Evolutionary conservation across 1,139 yeast species (phyloP).

Genomic region (Suhomyces yuchorum): DNA sequence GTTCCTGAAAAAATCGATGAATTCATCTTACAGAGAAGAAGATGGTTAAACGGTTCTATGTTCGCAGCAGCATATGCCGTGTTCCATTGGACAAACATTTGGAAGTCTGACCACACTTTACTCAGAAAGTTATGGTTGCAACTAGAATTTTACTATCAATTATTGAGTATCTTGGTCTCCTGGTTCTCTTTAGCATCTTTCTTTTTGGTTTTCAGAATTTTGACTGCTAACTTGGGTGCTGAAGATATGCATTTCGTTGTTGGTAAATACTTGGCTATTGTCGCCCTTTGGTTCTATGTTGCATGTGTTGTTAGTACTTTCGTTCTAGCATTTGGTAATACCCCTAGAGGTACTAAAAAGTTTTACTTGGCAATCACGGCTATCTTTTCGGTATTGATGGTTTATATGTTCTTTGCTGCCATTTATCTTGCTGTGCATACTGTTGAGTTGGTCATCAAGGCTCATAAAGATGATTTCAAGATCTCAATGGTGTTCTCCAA

Average conservation of each 20-base stretch:
- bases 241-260: constrained; percentile 37
- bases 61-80: constrained; percentile 80
- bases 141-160: constrained; percentile 70
- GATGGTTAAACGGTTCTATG: constrained; percentile 86
- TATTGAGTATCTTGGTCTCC: constrained; percentile 64
- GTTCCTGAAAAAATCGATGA: constrained; percentile 77
- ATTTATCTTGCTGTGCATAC: constrained; percentile 80
- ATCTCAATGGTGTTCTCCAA: constrained; percentile 57
- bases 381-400: constrained; percentile 31
- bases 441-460: constrained; percentile 41
- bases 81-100: constrained; percentile 68
- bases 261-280: constrained; percentile 27
- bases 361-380: constrained; percentile 26
- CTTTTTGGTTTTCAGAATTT: constrained; percentile 69
- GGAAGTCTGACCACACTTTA: constrained; percentile 69
- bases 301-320: constrained; percentile 29
- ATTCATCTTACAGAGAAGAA: constrained; percentile 73
- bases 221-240: constrained; percentile 58
- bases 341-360: constrained; percentile 29
- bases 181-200: constrained; percentile 83
- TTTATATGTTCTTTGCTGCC: constrained; percentile 59
- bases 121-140: constrained; percentile 63
- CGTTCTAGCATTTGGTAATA: constrained; percentile 32
- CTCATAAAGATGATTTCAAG: constrained; percentile 46
- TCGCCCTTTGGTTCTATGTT: constrained; percentile 29